Evolutionary conservation across 169 alveolate species (phyloP), one percentile per base, ranked within the genome.

Genomic region (Plasmodium falciparum): DNA sequence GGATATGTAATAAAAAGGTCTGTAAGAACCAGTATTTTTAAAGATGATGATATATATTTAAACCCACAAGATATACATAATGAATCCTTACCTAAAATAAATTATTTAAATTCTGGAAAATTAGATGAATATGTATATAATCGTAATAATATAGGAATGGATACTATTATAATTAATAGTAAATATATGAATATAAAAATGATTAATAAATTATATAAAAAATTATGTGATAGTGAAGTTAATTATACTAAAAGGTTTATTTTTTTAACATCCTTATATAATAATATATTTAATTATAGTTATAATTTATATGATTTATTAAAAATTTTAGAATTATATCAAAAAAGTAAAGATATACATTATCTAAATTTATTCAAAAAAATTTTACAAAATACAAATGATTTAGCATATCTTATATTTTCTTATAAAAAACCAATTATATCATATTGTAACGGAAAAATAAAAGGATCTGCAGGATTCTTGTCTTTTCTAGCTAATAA

Each of bases 401-500:
- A 93, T 17, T 74, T 94, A 50, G 67, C 93, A 43, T 91, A 94
- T 65, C 39, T 93, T 24, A 93, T 90, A 29, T 88, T 74, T 45
- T 93, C 94, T 12, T 94, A 83, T 83, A 88, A 80, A 74, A 94
- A 94, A 59, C 96, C 96, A 15, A 74, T 94, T 39, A 54, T 94
- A 15, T 75, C 90, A 2, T 94, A 94, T 52, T 94, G 95, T 26
- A 94, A 94, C 71, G 96, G 96, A 2, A 73, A 58, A 65, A 89
- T 76, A 86, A 92, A 88, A 63, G 95, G 95, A 3, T 94, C 88
- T 50, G 95, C 92, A 2, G 85, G 94, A 33, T 89, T 90, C 52
- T 54, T 94, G 54, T 73, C 91, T 15, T 92, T 93, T 29, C 67
- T 94, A 20, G 90, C 96, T 6, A 91, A 89, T 74, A 63, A 74